Conservation (phyloP, 148 eudicot genomes). For the Rhododendron simsii region DNA sequence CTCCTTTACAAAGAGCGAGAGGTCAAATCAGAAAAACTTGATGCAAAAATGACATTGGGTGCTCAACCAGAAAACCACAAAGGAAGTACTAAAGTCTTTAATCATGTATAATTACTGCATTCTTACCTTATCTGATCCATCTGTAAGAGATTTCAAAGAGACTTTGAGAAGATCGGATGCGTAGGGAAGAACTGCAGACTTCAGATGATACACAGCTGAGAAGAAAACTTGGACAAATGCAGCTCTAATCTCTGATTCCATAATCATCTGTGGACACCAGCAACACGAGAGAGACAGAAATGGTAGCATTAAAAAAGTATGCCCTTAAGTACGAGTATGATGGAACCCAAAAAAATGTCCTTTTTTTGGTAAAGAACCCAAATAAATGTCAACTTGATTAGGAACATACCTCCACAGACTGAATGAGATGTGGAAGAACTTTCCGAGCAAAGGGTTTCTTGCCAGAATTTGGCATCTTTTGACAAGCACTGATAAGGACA, state of each 20-base stretch:
- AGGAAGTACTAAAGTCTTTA: neutral
- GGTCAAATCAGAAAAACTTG: neutral
- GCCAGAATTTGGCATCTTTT: conserved; percentile 55
- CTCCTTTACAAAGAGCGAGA: neutral
- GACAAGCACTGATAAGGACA: conserved; percentile 78
- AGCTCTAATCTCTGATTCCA: conserved; percentile 50
- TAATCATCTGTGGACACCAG: conserved; percentile 26
- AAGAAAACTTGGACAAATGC: conserved; percentile 70
- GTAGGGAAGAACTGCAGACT: conserved; percentile 44
- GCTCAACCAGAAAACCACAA: neutral
- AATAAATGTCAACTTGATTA: no score
- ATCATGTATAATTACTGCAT: neutral
- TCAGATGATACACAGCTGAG: conserved; percentile 64
- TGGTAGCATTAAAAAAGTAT: neutral
- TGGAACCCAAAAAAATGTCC: neutral
- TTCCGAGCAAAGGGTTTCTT: conserved; percentile 52
- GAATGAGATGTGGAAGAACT: conserved; percentile 48
- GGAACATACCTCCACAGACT: conserved; percentile 27
- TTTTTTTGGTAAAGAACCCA: neutral
- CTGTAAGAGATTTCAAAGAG: conserved; percentile 45
- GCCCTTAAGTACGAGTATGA: neutral
- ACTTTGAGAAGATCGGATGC: conserved; percentile 45
- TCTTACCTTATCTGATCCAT: conserved; percentile 54
- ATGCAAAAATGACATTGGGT: neutral
- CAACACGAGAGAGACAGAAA: neutral